Conservation (phyloP, 345 rosid species). For the Jatropha curcas region DNA sequence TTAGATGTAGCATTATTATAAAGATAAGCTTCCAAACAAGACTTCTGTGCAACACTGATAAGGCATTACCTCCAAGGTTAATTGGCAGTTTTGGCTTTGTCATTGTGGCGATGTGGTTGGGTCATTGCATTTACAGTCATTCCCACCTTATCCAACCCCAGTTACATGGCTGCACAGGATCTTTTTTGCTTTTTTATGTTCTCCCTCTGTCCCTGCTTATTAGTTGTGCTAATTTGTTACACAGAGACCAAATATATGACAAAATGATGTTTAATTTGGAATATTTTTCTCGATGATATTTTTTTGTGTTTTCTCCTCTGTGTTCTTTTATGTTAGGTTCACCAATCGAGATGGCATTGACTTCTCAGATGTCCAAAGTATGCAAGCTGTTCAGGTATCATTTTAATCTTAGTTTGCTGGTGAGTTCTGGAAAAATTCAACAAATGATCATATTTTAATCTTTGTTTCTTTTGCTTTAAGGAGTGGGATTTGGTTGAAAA, state of each 20-base stretch:
- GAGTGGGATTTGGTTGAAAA: constrained; percentile 95
- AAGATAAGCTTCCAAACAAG: neutral
- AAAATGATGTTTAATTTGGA: neutral
- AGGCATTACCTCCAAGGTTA: neutral
- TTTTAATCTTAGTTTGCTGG: constrained; percentile 13
- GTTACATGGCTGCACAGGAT: neutral
- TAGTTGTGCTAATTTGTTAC: neutral
- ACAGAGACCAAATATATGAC: neutral
- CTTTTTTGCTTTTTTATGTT: neutral
- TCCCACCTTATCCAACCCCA: neutral
- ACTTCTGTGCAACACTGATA: neutral
- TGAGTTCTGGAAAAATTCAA: constrained; percentile 11
- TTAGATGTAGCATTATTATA: neutral
- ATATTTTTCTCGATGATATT: neutral
- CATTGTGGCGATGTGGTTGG: neutral
- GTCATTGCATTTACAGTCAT: constrained; percentile 1
- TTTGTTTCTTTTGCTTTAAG: constrained; percentile 34
- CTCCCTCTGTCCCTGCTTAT: neutral
- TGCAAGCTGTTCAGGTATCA: constrained; percentile 89
- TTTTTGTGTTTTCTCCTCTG: neutral
- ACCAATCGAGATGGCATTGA: constrained; percentile 87
- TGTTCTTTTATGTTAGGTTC: constrained; percentile 55
- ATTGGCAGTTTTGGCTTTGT: neutral
- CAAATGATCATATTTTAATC: constrained; percentile 3
- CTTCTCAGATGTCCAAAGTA: constrained; percentile 90